Evolutionary conservation across 768 basidiomycete genomes (phyloP).

Genomic region (Nidula microcarpa): DNA sequence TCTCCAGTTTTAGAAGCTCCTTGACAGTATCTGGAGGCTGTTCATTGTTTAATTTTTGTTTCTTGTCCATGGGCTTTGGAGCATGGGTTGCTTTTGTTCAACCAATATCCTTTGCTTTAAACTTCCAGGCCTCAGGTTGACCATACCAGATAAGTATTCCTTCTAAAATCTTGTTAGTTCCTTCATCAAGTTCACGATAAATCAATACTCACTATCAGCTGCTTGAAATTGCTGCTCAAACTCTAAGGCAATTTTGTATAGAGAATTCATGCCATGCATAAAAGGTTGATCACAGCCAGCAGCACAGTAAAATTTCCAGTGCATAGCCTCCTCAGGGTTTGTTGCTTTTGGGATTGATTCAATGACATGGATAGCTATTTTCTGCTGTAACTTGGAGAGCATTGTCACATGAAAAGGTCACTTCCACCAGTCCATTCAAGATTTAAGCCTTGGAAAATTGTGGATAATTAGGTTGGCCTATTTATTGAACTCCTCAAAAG

Average conservation of each 20-base stretch:
- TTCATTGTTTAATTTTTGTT: conserved; percentile 20
- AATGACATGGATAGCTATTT: conserved; percentile 8
- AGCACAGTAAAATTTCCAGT: conserved; percentile 5
- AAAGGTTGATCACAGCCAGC: conserved; percentile 6
- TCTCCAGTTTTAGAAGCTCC: background rate
- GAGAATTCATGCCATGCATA: conserved; percentile 14
- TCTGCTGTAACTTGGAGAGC: conserved; percentile 13
- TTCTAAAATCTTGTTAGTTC: conserved; percentile 19
- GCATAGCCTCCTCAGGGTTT: conserved; percentile 7
- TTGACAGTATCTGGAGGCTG: conserved; percentile 1
- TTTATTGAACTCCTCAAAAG: conserved; percentile 6
- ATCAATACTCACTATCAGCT: no score
- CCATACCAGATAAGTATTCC: background rate
- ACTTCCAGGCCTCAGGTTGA: no score
- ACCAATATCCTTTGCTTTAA: no score
- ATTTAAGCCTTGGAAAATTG: conserved; percentile 14
- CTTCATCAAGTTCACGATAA: no score
- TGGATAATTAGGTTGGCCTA: conserved; percentile 5
- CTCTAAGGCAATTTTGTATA: conserved; percentile 12
- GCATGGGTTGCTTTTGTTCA: conserved; percentile 17
- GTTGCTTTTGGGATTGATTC: background rate
- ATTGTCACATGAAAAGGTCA: conserved; percentile 19
- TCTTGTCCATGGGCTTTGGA: conserved; percentile 1
- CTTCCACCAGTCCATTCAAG: conserved; percentile 32
- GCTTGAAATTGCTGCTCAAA: conserved; percentile 11